Evolutionary conservation across 83 land plant genomes (phyloP), one percentile per base, ranked within the genome.

Genomic region (Isoetes engelmannii): DNA sequence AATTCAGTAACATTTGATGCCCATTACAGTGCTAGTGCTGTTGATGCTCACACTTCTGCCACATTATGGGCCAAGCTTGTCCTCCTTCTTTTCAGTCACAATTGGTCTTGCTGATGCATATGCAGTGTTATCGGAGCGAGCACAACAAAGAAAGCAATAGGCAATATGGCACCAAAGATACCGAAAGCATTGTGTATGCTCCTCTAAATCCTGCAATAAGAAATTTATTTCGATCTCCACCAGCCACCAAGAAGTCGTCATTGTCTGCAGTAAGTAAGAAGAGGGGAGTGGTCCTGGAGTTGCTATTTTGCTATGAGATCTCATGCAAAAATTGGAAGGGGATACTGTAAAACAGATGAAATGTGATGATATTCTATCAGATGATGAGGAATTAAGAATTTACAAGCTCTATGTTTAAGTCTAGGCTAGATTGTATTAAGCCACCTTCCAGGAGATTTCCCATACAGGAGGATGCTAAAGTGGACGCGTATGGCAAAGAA

Each of bases 381-480:
- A 7, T 7, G 53, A 49, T 49, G 12, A 49, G n/a, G n/a, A n/a
- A n/a, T n/a, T n/a, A n/a, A n/a, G n/a, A n/a, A n/a, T n/a, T n/a
- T n/a, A n/a, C n/a, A n/a, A n/a, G n/a, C n/a, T n/a, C n/a, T n/a
- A n/a, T n/a, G n/a, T 75, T 54, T 6, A 83, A 76, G 69, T 83
- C 70, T 59, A 74, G 73, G 51, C 75, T 81, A 84, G 70, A 79
- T 4, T 76, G 82, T 43, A 80, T 74, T 45, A 78, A 83, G 58
- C 73, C 83, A 10, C 82, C 78, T 79, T 82, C 80, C 59, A 76
- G 83, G 79, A 87, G 77, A n/a, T n/a, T n/a, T n/a, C n/a, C n/a
- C n/a, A n/a, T n/a, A 72, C 78, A 61, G 65, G 18, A 57, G 5
- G 47, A 69, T 7, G 10, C 17, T 5, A 76, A 74, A n/a, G 81